phyloP scores from a whole-genome alignment of 2,329 filamentous ascomycete species.

The Aureobasidium sp. region DNA sequence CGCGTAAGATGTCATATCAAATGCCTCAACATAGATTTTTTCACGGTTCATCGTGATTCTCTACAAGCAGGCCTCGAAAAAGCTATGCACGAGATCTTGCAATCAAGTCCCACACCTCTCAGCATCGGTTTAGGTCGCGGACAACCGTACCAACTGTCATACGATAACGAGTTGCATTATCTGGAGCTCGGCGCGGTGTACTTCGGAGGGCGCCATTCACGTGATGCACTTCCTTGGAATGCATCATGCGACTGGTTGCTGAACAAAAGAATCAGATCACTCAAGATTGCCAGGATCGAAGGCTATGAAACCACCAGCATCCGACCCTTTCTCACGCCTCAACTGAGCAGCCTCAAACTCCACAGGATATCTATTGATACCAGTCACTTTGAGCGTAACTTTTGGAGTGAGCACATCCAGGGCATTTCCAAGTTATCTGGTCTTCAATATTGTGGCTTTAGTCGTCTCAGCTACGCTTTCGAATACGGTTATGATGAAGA shows the following conservation, averaged over 20 bases:
- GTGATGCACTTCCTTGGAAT: neutral
- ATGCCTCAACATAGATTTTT: neutral
- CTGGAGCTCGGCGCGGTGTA: neutral
- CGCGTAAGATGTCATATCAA: neutral
- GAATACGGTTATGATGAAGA: neutral
- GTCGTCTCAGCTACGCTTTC: neutral
- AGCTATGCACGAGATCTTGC: neutral
- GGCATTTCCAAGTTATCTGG: neutral
- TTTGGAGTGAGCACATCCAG: neutral
- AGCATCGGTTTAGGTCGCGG: neutral
- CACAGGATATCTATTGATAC: too few species aligned
- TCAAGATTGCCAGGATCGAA: neutral
- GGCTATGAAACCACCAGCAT: too few species aligned
- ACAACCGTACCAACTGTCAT: neutral
- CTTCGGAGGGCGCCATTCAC: neutral
- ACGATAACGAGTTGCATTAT: neutral
- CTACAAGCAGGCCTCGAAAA: neutral
- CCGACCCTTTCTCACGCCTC: neutral
- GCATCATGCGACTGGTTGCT: neutral
- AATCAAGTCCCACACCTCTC: neutral
- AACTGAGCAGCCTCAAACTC: neutral
- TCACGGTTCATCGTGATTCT: neutral
- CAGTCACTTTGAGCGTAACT: neutral
- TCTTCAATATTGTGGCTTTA: neutral
- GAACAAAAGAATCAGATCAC: neutral